A percentile compares a stretch with the other conserved stretches of the same genome.
phyloP scores from a whole-genome alignment of 352 stramenopile genomes.

The Phytophthora niederhauseri region DNA sequence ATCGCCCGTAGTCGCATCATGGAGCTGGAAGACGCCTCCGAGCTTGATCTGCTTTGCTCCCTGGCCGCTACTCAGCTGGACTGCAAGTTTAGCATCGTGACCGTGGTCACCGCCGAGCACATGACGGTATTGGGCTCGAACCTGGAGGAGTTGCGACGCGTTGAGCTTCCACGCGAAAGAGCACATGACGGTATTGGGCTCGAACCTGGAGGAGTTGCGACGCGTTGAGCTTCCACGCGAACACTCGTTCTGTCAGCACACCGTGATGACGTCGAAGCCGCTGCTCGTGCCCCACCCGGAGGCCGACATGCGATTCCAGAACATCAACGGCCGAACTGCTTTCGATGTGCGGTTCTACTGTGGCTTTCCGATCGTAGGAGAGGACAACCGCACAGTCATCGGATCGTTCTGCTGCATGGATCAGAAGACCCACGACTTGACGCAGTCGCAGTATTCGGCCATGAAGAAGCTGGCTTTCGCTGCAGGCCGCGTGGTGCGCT shows the following conservation, averaged over 20 bases:
- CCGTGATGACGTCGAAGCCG: conserved; percentile 64
- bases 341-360: conserved; percentile 67
- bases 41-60: conserved; percentile 65
- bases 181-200: conserved; percentile 47
- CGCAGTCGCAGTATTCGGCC: conserved; percentile 55
- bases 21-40: conserved; percentile 49
- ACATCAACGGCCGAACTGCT: conserved; percentile 39
- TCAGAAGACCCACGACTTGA: conserved; percentile 49
- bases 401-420: conserved; percentile 68
- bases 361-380: conserved; percentile 59
- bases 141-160: conserved; percentile 26
- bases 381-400: conserved; percentile 51
- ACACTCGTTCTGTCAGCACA: conserved; percentile 66
- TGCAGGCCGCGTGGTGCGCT: conserved; percentile 49
- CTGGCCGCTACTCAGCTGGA: conserved; percentile 52
- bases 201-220: conserved; percentile 32
- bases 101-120: conserved; percentile 52
- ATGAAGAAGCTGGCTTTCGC: conserved; percentile 56
- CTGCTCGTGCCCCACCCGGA: conserved; percentile 59
- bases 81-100: conserved; percentile 65
- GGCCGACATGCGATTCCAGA: conserved; percentile 65
- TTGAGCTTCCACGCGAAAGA: conserved; percentile 48
- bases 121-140: conserved; percentile 47
- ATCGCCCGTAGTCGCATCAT: conserved; percentile 50
- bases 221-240: conserved; percentile 44